Evolutionary conservation across 2,329 filamentous ascomycete species (phyloP), one percentile per base, ranked within the genome.

Genomic region (Monilinia aucupariae): DNA sequence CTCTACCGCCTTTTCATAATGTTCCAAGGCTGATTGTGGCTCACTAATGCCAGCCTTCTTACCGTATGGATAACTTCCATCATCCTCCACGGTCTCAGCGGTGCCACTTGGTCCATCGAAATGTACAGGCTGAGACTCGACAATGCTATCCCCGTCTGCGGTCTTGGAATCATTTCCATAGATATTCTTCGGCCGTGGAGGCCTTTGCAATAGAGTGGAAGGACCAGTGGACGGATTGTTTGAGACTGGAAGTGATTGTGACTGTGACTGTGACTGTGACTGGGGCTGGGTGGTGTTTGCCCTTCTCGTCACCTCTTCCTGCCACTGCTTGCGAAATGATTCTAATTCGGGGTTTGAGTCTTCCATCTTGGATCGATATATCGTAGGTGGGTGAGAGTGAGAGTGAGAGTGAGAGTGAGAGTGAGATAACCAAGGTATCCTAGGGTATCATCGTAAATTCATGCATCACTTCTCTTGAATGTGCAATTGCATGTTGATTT

Each of bases 1-100:
- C 76, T 96, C 89, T 62, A 96, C 92, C 4, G 93, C 94, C 73
- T 85, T 85, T 74, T 97, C 94, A 71, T 94, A 97, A 75, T 96
- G 90, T 70, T 97, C 94, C 20, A 99, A 77, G 0, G 94, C 94
- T 13, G 92, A 90, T 27, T 80, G 79, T 5, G 89, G 89, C 69
- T 88, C 83, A 59, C 64, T 76, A 13, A 37, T 64, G 25, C 25
- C 51, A 13, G 52, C 34, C 20, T 68, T 69, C 54, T 58, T 58
- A 58, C 54, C 54, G 43, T 62, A 39, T 39, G 22, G 10, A 17
- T 56, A 30, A 5, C 53, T 30, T 27, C 53, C 53, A 27, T 56
- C 64, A 30, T 50, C 64, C n/a, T 68, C 62, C 6, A 27, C 50
- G 45, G 47, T 55, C 39, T 32, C 54, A 10, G 60, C 59, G 20